phyloP scores from a whole-genome alignment of 306 rosid genomes.

The Cucumis sativus region Cucumber_9930_V3 NC_026655.2:15925501-15926000 shows the following conservation, averaged over 20 bases:
- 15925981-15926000: too few species aligned
- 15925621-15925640: conserved; percentile 2
- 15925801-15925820: conserved; percentile 73
- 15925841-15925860: neutral
- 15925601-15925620: neutral
- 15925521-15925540: neutral
- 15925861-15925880: neutral
- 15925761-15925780: conserved; percentile 29
- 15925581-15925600: neutral
- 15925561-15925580: neutral
- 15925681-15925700: neutral
- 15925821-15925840: conserved; percentile 31
- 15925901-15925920: neutral
- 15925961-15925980: too few species aligned
- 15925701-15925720: neutral
- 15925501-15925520: neutral
- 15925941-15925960: too few species aligned
- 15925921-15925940: neutral
- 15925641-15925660: conserved; percentile 18
- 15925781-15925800: conserved; percentile 65
- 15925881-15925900: neutral
- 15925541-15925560: neutral
- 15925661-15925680: neutral
- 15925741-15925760: neutral
- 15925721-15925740: neutral